These are phyloP conservation scores for Amphirosellinia nigrospora DNA, from an alignment of 495 filamentous ascomycete species.

Conservation along the genomic window DNA sequence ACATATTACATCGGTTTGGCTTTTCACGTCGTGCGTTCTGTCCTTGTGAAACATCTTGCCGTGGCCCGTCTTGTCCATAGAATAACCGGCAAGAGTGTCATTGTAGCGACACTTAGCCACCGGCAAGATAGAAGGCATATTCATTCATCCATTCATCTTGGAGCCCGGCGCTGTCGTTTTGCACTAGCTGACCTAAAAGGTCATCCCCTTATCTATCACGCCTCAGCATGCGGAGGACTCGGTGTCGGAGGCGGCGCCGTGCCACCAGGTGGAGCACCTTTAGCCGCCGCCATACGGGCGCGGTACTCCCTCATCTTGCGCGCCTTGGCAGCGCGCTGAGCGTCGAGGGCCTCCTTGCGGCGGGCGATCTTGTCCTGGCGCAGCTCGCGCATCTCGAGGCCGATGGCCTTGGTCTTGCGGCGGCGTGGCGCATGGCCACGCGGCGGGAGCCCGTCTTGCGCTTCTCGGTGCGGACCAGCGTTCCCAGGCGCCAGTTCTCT, in stretches of 20 bases:
- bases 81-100: neutral
- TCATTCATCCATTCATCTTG: neutral
- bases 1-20: too few species aligned
- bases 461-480: constrained; percentile 44
- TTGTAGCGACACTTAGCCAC: neutral
- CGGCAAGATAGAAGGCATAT: neutral
- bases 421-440: constrained; percentile 34
- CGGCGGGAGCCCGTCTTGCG: constrained; percentile 37
- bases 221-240: neutral
- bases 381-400: constrained; percentile 38
- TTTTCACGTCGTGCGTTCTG: neutral
- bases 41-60: neutral
- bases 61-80: neutral
- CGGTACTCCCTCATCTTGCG: constrained; percentile 35
- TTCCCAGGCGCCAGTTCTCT: constrained; percentile 84
- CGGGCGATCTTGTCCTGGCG: constrained; percentile 40
- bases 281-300: constrained; percentile 26
- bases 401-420: constrained; percentile 34
- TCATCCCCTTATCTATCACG: neutral
- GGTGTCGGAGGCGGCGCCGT: neutral
- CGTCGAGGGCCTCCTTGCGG: constrained; percentile 40
- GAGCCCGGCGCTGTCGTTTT: neutral
- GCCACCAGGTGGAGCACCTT: constrained; percentile 8
- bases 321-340: constrained; percentile 29
- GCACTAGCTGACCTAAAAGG: neutral